These are phyloP conservation scores for Stentor roeselii DNA, from an alignment of 73 alveolate species.

Conservation along the genomic window DNA sequence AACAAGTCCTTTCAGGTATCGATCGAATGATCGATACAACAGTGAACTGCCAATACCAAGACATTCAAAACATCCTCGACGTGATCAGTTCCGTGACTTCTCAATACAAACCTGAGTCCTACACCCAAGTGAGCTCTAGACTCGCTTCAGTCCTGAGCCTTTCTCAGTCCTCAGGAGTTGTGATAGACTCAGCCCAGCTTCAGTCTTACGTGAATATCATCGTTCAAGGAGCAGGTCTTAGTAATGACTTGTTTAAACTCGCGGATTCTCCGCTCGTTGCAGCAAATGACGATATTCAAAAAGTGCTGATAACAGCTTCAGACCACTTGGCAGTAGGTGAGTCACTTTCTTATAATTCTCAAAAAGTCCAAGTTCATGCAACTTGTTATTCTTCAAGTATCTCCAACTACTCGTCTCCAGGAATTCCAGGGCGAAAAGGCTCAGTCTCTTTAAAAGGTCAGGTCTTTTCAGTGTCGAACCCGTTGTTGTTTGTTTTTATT, in stretches of 20 bases:
- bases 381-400: no score
- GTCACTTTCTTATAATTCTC: neutral
- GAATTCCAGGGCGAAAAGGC: neutral
- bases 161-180: neutral
- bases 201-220: no score
- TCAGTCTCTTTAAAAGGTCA: neutral
- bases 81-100: neutral
- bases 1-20: neutral
- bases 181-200: neutral
- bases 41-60: neutral
- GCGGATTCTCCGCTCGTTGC: no score
- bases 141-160: neutral
- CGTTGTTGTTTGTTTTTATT: neutral
- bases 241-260: no score
- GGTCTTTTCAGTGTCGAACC: no score
- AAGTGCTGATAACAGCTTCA: neutral
- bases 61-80: neutral
- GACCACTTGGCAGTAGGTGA: neutral
- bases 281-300: neutral
- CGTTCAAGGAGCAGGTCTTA: neutral
- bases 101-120: neutral
- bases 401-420: neutral
- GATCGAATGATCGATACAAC: neutral
- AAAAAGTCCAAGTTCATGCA: neutral
- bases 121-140: neutral